phyloP scores from a whole-genome alignment of 169 alveolate species.

The Plasmodium adleri region DNA sequence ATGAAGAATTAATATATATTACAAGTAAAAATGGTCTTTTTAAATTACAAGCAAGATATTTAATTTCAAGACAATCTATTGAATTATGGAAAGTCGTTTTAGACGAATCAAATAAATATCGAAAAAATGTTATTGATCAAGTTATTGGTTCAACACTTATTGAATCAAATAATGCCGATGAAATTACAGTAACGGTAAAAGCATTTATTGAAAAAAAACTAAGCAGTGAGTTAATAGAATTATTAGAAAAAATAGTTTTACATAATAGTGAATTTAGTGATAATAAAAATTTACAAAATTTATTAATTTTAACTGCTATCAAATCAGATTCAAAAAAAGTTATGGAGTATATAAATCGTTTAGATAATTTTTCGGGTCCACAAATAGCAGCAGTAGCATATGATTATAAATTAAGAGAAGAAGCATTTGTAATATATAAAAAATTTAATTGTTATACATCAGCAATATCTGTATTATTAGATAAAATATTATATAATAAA shows the following conservation, averaged over 20 bases:
- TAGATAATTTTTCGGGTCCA: constrained; percentile 97
- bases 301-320: constrained; percentile 84
- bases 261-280: constrained; percentile 94
- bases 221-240: constrained; percentile 96
- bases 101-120: constrained; percentile 91
- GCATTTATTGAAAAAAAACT: constrained; percentile 99
- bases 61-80: constrained; percentile 96
- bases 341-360: constrained; percentile 94
- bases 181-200: constrained; percentile 96
- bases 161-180: constrained; percentile 97
- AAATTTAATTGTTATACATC: constrained; percentile 92
- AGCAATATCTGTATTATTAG: constrained; percentile 95
- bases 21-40: constrained; percentile 97
- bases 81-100: constrained; percentile 97
- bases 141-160: constrained; percentile 96
- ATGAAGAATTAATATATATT: constrained; percentile 95
- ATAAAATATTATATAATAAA: constrained; percentile 70
- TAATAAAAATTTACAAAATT: constrained; percentile 94
- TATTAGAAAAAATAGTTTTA: constrained; percentile 81
- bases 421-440: constrained; percentile 95
- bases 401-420: constrained; percentile 88
- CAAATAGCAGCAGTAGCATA: constrained; percentile 96
- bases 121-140: constrained; percentile 96
- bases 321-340: constrained; percentile 84
- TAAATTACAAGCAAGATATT: constrained; percentile 96